A percentile compares a stretch with the other conserved stretches of the same genome.
phyloP scores from a whole-genome alignment of 2,329 filamentous ascomycete species.

The Cryphonectria nitschkei region DNA sequence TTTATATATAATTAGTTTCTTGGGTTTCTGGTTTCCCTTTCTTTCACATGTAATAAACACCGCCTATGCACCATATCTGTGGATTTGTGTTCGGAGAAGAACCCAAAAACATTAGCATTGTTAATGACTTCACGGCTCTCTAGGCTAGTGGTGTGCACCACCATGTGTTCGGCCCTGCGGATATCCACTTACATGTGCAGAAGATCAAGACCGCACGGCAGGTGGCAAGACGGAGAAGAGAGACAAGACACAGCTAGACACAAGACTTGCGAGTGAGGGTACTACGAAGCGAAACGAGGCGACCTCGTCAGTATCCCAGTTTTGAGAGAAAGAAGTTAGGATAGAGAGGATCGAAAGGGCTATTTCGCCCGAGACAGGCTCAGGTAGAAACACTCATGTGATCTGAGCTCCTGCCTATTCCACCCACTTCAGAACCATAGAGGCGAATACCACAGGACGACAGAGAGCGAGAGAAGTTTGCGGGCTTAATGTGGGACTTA shows the following conservation, averaged over 20 bases:
- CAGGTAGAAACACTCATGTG: constrained; percentile 27
- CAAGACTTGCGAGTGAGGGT: constrained; percentile 12
- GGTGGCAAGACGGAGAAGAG: constrained; percentile 7
- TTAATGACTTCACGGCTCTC: neutral
- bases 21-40: neutral
- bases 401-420: constrained; percentile 5
- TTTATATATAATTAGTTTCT: constrained; percentile 7
- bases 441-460: constrained; percentile 19
- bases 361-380: constrained; percentile 26
- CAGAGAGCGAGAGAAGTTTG: neutral
- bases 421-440: constrained; percentile 13
- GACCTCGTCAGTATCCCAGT: constrained; percentile 9
- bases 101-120: constrained; percentile 5
- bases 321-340: neutral
- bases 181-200: neutral
- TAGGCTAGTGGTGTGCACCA: neutral
- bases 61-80: constrained; percentile 12
- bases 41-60: constrained; percentile 18
- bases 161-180: neutral
- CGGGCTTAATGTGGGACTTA: constrained; percentile 12
- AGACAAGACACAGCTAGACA: constrained; percentile 14
- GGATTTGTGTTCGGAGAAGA: constrained; percentile 7
- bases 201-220: neutral
- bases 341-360: neutral
- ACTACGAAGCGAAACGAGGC: constrained; percentile 21